Percentiles rank a stretch among this genome's conserved stretches.
Evolutionary conservation across 2,329 filamentous ascomycete species (phyloP).

Genomic region (Xylaria sp.): DNA sequence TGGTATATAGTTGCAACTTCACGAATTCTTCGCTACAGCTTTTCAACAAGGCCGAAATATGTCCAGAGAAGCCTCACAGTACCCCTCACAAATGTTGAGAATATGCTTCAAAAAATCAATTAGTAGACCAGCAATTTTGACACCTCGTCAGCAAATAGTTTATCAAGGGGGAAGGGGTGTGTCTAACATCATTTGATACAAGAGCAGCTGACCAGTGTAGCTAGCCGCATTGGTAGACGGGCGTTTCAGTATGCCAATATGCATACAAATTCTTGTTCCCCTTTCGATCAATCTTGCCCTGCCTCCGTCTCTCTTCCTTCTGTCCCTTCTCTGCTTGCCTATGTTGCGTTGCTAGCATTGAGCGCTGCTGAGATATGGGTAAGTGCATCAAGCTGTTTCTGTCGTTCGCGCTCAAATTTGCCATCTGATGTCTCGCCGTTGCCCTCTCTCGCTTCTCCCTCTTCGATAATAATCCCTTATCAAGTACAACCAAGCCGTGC

Average conservation of each 20-base stretch:
- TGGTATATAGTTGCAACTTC: too few species aligned
- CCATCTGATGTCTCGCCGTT: conserved; percentile 36
- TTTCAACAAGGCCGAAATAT: too few species aligned
- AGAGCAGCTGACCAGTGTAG: neutral
- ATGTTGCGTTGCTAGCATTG: conserved; percentile 40
- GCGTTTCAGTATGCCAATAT: conserved; percentile 50
- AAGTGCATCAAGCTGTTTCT: conserved; percentile 41
- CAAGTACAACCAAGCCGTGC: conserved; percentile 16
- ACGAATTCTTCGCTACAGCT: too few species aligned
- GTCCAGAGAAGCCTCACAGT: too few species aligned
- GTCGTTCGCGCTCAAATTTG: conserved; percentile 42
- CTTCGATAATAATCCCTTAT: conserved; percentile 37
- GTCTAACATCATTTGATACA: neutral
- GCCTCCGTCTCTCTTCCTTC: conserved; percentile 45
- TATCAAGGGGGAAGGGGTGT: too few species aligned
- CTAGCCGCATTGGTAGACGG: conserved; percentile 49
- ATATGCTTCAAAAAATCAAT: too few species aligned
- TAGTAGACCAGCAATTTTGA: too few species aligned
- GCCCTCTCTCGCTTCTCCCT: conserved; percentile 40
- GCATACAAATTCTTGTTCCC: conserved; percentile 51
- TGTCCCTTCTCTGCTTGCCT: conserved; percentile 40
- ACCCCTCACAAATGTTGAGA: too few species aligned
- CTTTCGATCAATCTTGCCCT: conserved; percentile 46
- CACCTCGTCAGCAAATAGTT: neutral
- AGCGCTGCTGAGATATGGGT: conserved; percentile 38